Evolutionary conservation across 2,329 filamentous ascomycete genomes (phyloP).

Genomic region (Pseudocercospora cruenta): DNA sequence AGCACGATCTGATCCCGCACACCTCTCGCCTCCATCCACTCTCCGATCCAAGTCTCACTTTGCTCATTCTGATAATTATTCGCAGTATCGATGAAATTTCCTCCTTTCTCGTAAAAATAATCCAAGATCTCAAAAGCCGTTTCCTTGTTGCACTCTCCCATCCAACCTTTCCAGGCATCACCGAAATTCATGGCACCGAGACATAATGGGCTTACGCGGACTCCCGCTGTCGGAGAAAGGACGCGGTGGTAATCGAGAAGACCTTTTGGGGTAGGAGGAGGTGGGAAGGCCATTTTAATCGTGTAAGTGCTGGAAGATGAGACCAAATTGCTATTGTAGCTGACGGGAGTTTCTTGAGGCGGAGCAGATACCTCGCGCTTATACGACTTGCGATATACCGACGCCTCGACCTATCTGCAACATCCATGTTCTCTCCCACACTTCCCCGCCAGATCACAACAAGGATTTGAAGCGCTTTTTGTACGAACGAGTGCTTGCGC

Average conservation of each 20-base stretch:
- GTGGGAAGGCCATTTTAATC: neutral
- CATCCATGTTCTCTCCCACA: no score
- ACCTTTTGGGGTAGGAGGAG: neutral
- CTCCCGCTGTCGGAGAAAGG: conserved; percentile 52
- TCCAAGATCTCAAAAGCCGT: conserved; percentile 39
- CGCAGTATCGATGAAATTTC: conserved; percentile 51
- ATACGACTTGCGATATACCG: no score
- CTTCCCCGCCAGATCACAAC: no score
- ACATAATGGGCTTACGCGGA: conserved; percentile 57
- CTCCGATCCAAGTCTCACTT: conserved; percentile 38
- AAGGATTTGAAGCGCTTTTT: no score
- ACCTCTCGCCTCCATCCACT: conserved; percentile 30
- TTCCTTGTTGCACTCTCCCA: conserved; percentile 39
- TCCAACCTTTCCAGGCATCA: conserved; percentile 47
- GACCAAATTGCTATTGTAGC: no score
- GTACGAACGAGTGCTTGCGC: no score
- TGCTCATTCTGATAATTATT: conserved; percentile 42
- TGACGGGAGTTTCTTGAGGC: no score
- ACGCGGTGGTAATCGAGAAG: conserved; percentile 45
- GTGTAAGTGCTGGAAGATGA: no score
- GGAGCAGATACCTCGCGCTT: no score
- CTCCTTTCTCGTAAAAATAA: conserved; percentile 35
- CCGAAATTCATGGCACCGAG: conserved; percentile 61
- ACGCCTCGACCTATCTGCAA: no score
- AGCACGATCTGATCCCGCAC: conserved; percentile 68